Evolutionary conservation across 2,329 filamentous ascomycete species (phyloP).

Genomic region (Neurospora sp.): DNA sequence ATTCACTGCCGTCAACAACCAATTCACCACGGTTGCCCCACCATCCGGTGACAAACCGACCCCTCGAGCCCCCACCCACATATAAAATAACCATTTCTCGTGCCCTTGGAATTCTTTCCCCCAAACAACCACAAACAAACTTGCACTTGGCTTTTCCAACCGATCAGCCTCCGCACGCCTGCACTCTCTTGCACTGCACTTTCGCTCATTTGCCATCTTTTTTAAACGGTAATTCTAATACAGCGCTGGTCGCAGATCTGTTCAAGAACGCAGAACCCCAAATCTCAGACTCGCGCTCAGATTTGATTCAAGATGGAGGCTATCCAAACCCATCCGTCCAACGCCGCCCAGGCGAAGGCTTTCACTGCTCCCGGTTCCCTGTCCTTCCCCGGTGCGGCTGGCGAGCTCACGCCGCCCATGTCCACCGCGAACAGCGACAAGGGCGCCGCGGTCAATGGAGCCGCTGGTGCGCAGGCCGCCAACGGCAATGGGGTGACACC

Average conservation of each 20-base stretch:
- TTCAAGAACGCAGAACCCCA: conserved; percentile 11
- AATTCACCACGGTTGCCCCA: background rate
- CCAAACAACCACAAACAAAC: background rate
- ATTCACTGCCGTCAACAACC: background rate
- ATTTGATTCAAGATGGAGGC: conserved; percentile 58
- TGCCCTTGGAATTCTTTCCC: background rate
- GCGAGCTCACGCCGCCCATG: conserved; percentile 67
- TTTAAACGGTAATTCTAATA: background rate
- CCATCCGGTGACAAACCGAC: background rate
- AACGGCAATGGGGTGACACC: conserved; percentile 75
- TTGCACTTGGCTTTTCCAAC: background rate
- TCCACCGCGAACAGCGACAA: conserved; percentile 48
- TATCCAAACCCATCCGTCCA: conserved; percentile 84
- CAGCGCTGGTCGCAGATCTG: conserved; percentile 17
- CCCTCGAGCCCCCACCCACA: background rate
- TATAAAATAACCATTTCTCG: background rate
- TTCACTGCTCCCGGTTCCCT: conserved; percentile 89
- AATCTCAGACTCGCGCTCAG: background rate
- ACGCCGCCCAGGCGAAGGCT: conserved; percentile 85
- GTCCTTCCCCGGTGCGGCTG: conserved; percentile 78
- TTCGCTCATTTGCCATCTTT: background rate
- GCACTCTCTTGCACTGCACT: background rate
- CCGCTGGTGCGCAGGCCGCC: conserved; percentile 44
- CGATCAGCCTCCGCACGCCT: background rate
- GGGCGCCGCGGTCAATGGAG: conserved; percentile 33